Conservation (phyloP, 495 filamentous ascomycete species). For the Tuber melanosporum region DNA sequence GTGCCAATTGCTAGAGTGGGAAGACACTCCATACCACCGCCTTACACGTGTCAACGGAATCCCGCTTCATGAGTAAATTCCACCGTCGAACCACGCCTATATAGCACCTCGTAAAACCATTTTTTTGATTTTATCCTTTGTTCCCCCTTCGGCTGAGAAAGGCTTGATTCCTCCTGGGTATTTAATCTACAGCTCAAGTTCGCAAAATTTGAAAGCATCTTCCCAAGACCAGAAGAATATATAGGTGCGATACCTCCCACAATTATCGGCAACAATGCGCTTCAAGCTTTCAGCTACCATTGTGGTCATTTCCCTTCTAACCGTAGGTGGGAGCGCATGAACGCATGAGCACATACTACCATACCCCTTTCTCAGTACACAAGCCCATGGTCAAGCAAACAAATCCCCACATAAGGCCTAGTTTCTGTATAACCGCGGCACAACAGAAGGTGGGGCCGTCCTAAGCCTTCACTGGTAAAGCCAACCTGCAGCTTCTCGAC, state of each 20-base stretch:
- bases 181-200: not conserved
- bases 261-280: not conserved
- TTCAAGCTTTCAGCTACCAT: not conserved
- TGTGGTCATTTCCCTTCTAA: not conserved
- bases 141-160: not conserved
- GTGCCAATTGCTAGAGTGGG: not conserved
- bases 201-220: not conserved
- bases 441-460: not conserved
- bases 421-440: not conserved
- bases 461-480: not conserved
- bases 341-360: not conserved
- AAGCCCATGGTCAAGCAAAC: not conserved
- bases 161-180: not conserved
- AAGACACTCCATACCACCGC: not conserved
- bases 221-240: not conserved
- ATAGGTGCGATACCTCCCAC: not conserved
- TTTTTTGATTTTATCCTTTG: not conserved
- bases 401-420: not conserved
- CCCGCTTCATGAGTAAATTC: no score
- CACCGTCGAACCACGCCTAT: not conserved
- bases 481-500: not conserved
- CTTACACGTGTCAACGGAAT: not conserved
- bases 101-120: not conserved
- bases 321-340: not conserved
- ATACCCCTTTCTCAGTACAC: not conserved